Conservation (phyloP, 192 early-diverging fungal genomes). For the Linnemannia elongata region DNA sequence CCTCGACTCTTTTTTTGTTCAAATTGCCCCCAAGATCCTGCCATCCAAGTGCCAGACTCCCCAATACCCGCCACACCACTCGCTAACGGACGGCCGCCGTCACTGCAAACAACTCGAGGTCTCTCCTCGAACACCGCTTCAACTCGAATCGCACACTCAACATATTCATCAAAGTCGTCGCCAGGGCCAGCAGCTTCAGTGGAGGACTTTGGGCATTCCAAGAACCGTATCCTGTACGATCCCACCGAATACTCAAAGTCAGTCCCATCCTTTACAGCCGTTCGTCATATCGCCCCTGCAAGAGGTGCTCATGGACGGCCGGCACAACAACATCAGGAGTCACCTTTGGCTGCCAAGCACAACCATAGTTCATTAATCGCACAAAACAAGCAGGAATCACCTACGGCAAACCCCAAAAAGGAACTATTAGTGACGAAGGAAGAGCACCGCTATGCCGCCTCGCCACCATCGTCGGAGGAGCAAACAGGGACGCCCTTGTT, state of each 20-base stretch:
- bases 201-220: conserved; percentile 26
- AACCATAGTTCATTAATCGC: too few relatives aligned
- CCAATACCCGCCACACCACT: conserved; percentile 14
- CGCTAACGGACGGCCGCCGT: not conserved
- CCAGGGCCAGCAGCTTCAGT: conserved; percentile 18
- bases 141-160: not conserved
- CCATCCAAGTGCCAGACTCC: conserved; percentile 24
- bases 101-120: conserved; percentile 3
- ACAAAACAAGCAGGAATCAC: too few relatives aligned
- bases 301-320: conserved; percentile 1
- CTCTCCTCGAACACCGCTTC: not conserved
- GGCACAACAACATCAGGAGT: too few relatives aligned
- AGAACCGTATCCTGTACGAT: conserved; percentile 29
- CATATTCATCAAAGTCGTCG: conserved; percentile 8
- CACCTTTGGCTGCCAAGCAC: too few relatives aligned
- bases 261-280: conserved; percentile 29
- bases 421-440: not conserved
- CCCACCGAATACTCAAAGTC: conserved; percentile 49
- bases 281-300: conserved; percentile 12
- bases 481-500: conserved; percentile 36
- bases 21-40: conserved; percentile 26
- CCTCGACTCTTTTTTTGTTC: conserved; percentile 48
- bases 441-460: not conserved
- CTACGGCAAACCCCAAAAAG: too few relatives aligned
- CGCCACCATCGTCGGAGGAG: conserved; percentile 3